Evolutionary conservation across 2,329 filamentous ascomycete species (phyloP), one percentile per base, ranked within the genome.

Genomic region (Balansia obtecta): DNA sequence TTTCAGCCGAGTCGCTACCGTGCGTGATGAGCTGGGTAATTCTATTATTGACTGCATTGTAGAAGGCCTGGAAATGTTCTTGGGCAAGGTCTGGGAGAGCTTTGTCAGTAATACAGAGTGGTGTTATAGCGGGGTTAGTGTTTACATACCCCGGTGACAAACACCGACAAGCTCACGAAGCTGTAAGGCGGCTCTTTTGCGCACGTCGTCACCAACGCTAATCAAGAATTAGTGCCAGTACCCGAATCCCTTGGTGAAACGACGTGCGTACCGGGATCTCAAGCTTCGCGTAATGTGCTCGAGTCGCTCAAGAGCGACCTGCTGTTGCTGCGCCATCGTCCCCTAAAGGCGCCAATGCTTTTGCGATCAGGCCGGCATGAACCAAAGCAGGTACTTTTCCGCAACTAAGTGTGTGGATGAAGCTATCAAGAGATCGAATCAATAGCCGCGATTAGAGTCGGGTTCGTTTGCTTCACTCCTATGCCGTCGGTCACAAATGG

Each of bases 1-100:
- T 85, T 64, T 98, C 93, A 59, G 84, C 82, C 5, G 88, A 85
- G 65, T 95, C 90, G 69, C 80, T 85, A 55, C 89, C 87, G 65
- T 91, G 88, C 45, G 88, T 82, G 54, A 95, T 88, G 56, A 97
- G 68, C 39, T 70, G 68, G 30, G 76, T 80, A 41, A 80, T 78
- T 52, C 72, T 74, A 53, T 72, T 73, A 57, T 80, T 79, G 48
- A 82, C 74, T 22, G 67, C 65, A 54, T 73, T 75, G 63, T 79
- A 80, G 56, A 81, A 79, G 38, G 65, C 56, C 41, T 70, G 68
- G 68, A 97, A 97, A 55, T 85, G 82, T 62, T 93, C 88, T 49
- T 85, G 77, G 22, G 80, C 79, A 63, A 93, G 79, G 68, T 97
- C 93, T 80, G 54, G 32, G 44, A 18, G 32, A 20, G 38, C 10